phyloP scores from a whole-genome alignment of 495 filamentous ascomycete species.

The Niebla homalea region DNA sequence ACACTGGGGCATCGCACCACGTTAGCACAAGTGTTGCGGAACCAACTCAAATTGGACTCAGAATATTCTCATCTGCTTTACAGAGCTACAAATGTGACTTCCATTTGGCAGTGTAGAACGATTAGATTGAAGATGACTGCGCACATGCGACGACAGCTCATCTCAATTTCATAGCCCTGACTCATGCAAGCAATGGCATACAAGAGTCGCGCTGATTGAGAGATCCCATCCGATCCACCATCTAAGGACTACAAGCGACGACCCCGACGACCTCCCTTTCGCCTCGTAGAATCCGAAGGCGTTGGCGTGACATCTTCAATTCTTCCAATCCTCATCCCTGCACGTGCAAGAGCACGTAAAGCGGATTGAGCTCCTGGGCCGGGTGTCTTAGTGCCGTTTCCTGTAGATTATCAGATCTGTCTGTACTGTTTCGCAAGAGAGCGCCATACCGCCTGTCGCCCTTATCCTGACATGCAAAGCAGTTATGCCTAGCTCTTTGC shows the following conservation, averaged over 20 bases:
- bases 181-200: too few relatives aligned
- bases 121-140: too few relatives aligned
- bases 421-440: background rate
- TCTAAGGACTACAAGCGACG: conserved; percentile 70
- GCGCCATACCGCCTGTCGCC: conserved; percentile 73
- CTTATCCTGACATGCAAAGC: conserved; percentile 99
- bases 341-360: conserved; percentile 93
- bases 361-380: conserved; percentile 97
- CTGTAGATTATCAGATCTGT: conserved; percentile 24
- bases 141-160: too few relatives aligned
- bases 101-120: too few relatives aligned
- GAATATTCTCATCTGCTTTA: too few relatives aligned
- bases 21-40: too few relatives aligned
- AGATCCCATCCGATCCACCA: conserved; percentile 10
- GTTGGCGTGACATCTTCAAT: conserved; percentile 99
- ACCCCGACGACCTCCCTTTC: conserved; percentile 99
- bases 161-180: too few relatives aligned
- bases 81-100: too few relatives aligned
- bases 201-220: too few relatives aligned
- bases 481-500: conserved; percentile 99
- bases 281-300: conserved; percentile 93
- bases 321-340: conserved; percentile 98
- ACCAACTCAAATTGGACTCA: too few relatives aligned
- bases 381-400: conserved; percentile 99
- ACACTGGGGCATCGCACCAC: too few relatives aligned